A percentile compares a stretch with the other conserved stretches of the same genome.
Evolutionary conservation across 345 rosid species (phyloP).

Genomic region (rapeseed (Brassica napus)): DNA sequence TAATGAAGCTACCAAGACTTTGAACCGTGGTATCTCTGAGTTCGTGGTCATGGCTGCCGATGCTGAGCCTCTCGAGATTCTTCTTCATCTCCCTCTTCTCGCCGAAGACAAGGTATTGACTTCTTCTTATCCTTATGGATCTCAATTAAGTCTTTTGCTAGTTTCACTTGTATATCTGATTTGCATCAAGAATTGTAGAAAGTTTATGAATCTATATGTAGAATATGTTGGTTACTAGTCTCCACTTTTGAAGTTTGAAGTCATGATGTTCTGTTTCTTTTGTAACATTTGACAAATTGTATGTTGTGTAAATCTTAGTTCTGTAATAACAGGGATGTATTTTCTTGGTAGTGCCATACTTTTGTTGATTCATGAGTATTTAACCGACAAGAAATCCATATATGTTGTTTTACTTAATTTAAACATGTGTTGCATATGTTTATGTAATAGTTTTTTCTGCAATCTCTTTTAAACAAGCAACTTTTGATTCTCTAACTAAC

Average conservation of each 20-base stretch:
- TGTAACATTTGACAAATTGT: neutral
- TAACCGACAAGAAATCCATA: neutral
- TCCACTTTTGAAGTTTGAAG: neutral
- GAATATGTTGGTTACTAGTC: neutral
- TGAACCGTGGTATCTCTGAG: conserved; percentile 92
- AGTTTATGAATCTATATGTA: neutral
- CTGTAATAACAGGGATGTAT: neutral
- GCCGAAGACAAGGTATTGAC: conserved; percentile 74
- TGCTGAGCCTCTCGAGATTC: conserved; percentile 86
- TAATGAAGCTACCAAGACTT: conserved; percentile 92
- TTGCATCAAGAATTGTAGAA: neutral
- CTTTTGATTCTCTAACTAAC: neutral
- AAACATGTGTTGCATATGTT: neutral
- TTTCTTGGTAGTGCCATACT: neutral
- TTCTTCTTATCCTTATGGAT: neutral
- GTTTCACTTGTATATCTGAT: neutral
- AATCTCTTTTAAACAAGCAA: neutral
- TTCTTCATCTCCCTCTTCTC: conserved; percentile 68
- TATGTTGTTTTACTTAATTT: neutral
- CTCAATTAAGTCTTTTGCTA: neutral
- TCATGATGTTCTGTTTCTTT: neutral
- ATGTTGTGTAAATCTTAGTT: neutral
- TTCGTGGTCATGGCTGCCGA: conserved; percentile 81
- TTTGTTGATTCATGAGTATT: neutral
- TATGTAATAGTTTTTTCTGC: neutral